Percentiles rank a stretch among this genome's conserved stretches.
These are phyloP conservation scores for Pseudocercospora crystallina DNA, from an alignment of 2,329 filamentous ascomycete species.

Conservation along the genomic window DNA sequence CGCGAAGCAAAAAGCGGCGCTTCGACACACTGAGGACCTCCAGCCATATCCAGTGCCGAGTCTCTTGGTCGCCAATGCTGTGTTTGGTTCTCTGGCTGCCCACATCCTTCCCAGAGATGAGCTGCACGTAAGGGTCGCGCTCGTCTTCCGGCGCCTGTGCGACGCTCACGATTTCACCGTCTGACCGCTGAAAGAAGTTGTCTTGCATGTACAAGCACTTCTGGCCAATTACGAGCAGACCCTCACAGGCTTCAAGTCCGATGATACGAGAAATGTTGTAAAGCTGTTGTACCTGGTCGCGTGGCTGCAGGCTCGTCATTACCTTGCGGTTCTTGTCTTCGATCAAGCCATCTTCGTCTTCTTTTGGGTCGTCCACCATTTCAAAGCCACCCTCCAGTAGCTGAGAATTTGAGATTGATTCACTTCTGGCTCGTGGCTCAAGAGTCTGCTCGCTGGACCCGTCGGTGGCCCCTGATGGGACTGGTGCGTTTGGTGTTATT, in stretches of 20 bases:
- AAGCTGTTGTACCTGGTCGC: conserved; percentile 88
- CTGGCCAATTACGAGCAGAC: conserved; percentile 88
- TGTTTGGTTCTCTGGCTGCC: conserved; percentile 52
- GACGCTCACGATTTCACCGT: conserved; percentile 95
- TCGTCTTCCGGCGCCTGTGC: conserved; percentile 91
- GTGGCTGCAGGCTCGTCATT: conserved; percentile 86
- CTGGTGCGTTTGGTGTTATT: conserved; percentile 10
- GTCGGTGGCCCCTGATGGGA: conserved; percentile 11
- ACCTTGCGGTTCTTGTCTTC: conserved; percentile 99
- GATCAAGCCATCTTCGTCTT: conserved; percentile 72
- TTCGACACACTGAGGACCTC: conserved; percentile 96
- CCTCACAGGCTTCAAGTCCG: conserved; percentile 89
- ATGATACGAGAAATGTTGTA: conserved; percentile 95
- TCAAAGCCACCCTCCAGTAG: conserved; percentile 86
- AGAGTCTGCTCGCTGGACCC: conserved; percentile 21
- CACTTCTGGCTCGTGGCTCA: conserved; percentile 37
- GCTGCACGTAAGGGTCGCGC: conserved; percentile 90
- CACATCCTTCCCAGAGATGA: conserved; percentile 78
- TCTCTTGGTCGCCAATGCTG: conserved; percentile 67
- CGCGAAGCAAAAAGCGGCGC: conserved; percentile 87
- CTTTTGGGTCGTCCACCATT: conserved; percentile 88
- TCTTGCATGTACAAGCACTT: conserved; percentile 92
- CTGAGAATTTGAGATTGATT: conserved; percentile 43
- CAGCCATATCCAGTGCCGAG: conserved; percentile 87
- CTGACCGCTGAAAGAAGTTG: conserved; percentile 90